Evolutionary conservation across 176 grass and related monocot genomes (phyloP).

Genomic region (Hordeum vulgare): MorexV3_pseudomolecules_assembly NC_058520.1:488972090-488972589

Average conservation of each 20-base stretch:
- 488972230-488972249: conserved; percentile 17
- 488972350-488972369: conserved; percentile 22
- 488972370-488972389: not conserved
- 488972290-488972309: not conserved
- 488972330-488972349: not conserved
- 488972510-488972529: not conserved
- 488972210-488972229: conserved; percentile 26
- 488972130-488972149: not conserved
- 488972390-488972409: not conserved
- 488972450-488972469: not conserved
- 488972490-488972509: not conserved
- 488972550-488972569: no score
- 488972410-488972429: not conserved
- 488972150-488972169: not conserved
- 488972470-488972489: not conserved
- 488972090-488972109: not conserved
- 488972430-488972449: not conserved
- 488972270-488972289: not conserved
- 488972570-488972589: no score
- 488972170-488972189: not conserved
- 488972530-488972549: no score
- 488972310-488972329: not conserved
- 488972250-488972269: not conserved
- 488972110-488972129: not conserved
- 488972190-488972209: conserved; percentile 10